Conservation (phyloP, 2,329 filamentous ascomycete species). For the Diaporthe sp. region DNA sequence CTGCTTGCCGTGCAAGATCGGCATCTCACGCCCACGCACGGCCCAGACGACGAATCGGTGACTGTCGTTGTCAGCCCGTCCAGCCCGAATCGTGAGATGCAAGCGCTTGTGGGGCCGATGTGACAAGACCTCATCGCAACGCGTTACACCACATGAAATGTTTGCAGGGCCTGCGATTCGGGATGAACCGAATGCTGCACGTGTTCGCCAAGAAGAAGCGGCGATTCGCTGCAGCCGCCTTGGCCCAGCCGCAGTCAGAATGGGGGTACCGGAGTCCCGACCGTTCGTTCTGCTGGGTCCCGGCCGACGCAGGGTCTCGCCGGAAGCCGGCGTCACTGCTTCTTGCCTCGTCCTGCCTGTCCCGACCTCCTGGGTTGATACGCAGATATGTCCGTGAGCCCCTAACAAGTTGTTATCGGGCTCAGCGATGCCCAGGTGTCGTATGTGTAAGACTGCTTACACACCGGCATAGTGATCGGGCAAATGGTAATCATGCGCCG, state of each 20-base stretch:
- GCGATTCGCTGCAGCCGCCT: conserved; percentile 22
- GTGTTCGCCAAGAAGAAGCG: conserved; percentile 25
- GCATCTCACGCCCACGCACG: background rate
- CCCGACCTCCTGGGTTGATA: background rate
- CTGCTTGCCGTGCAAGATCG: conserved; percentile 1
- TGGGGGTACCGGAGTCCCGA: background rate
- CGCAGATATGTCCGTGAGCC: background rate
- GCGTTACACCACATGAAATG: background rate
- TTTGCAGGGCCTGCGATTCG: background rate
- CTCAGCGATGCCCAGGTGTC: background rate
- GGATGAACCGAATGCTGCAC: conserved; percentile 21
- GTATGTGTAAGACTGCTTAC: conserved; percentile 30
- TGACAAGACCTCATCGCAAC: background rate
- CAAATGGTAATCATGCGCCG: conserved; percentile 10
- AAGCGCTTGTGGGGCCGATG: conserved; percentile 47
- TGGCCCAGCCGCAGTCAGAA: conserved; percentile 16
- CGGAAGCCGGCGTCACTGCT: background rate
- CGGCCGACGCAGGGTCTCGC: conserved; percentile 10
- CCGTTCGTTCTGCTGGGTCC: conserved; percentile 1
- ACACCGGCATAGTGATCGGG: conserved; percentile 17
- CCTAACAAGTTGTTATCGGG: background rate
- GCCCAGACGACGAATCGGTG: background rate
- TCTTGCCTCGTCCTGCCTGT: background rate
- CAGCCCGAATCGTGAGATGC: background rate
- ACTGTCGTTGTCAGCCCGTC: background rate